Evolutionary conservation across 805 yeast species (phyloP), one percentile per base, ranked within the genome.

Genomic region (Wickerhamiella azymoides): DNA sequence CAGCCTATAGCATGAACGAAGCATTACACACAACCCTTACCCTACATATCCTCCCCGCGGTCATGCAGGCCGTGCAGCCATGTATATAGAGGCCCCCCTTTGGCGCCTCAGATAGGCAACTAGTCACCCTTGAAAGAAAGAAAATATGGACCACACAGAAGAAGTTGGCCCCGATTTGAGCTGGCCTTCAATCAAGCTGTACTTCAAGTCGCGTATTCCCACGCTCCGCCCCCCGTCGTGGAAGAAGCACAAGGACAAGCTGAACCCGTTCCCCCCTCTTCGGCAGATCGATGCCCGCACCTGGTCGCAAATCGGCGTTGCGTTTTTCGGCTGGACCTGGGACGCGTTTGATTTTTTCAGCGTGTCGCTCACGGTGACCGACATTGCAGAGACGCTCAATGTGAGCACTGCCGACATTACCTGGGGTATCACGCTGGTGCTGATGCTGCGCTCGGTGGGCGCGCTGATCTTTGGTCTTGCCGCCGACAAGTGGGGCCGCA

Each of bases 271-370:
- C 49, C 76, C 77, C 1, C 74, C 75, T 24, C 64, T 80, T 21
- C 59, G 60, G 10, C 59, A 60, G 51, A 66, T 81, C 56, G 68
- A 66, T 32, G 59, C 67, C 46, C 66, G 60, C 49, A 80, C 78
- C 54, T 79, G 85, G 83, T 67, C 70, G 49, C 73, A 72, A 49
- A 77, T 79, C 55, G 54, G 68, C 19, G 66, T 77, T 55, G 84
- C 82, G 2, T 73, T 76, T 53, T 58, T 64, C 28, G 81, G 77
- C 28, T 80, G 88, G 86, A 69, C 80, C 2, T 69, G 79, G 71
- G 88, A 79, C 54, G 79, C 84, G 2, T 72, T 80, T 59, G 86
- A 80, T 54, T 80, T 77, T 62, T 80, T 80, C 57, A 64, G 74
- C 25, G 79, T 77, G 9, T 71, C 80, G 10, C 67, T 78, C 40